Evolutionary conservation across 805 yeast species (phyloP).

Genomic region (Nakazawaea molendinolei): DNA sequence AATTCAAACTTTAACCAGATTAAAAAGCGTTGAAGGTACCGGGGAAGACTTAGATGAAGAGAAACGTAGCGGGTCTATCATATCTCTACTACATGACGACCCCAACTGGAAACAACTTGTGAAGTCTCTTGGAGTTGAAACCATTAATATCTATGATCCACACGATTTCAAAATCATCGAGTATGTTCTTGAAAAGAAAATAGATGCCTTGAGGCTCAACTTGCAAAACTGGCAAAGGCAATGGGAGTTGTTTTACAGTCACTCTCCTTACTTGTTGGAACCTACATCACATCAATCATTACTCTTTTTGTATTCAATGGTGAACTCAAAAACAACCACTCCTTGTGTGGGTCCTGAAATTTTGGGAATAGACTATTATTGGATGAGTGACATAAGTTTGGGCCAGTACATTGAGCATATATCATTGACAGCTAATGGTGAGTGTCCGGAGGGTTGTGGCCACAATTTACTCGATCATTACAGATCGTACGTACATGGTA

Average conservation of each 20-base stretch:
- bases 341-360: constrained; percentile 91
- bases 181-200: constrained; percentile 21
- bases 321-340: constrained; percentile 75
- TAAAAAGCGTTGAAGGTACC: too few species aligned
- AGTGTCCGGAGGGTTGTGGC: constrained; percentile 82
- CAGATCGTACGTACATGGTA: constrained; percentile 83
- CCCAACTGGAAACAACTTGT: too few species aligned
- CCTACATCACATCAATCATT: constrained; percentile 75
- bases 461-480: constrained; percentile 65
- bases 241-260: constrained; percentile 59
- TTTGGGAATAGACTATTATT: constrained; percentile 79
- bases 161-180: constrained; percentile 22
- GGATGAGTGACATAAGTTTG: constrained; percentile 84
- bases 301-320: constrained; percentile 72
- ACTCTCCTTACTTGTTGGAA: constrained; percentile 52
- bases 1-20: too few species aligned
- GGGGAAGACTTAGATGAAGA: too few species aligned
- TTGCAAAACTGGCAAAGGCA: constrained; percentile 40
- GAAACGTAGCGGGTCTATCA: too few species aligned
- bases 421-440: constrained; percentile 55
- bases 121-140: background rate
- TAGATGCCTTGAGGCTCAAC: constrained; percentile 23
- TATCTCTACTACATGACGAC: too few species aligned
- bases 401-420: constrained; percentile 85
- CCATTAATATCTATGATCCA: constrained; percentile 15